Evolutionary conservation across 2,329 filamentous ascomycete genomes (phyloP).

Genomic region (Fusarium coicis): DNA sequence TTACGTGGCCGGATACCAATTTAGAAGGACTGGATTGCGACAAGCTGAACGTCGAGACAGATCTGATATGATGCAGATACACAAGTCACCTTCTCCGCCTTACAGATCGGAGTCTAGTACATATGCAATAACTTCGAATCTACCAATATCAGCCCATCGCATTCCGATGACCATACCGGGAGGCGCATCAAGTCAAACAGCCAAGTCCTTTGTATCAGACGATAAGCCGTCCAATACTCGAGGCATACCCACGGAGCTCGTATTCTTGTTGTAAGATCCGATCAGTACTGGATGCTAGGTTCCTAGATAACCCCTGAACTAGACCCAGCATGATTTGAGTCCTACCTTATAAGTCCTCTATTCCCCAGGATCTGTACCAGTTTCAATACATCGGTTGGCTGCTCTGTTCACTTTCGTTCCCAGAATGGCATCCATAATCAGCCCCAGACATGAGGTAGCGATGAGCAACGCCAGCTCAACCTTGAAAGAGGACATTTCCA

Average conservation of each 20-base stretch:
- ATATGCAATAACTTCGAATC: slow-evolving; percentile 11
- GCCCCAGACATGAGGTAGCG: background rate
- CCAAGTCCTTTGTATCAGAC: background rate
- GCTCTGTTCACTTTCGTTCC: fast-evolving
- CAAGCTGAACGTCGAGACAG: background rate
- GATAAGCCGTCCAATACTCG: too few relatives aligned
- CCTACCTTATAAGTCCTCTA: background rate
- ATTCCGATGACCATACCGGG: background rate
- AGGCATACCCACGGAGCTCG: background rate
- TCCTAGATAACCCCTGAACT: fast-evolving
- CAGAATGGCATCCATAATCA: slow-evolving; percentile 2
- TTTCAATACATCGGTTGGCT: fast-evolving
- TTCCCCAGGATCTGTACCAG: background rate
- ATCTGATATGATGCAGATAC: background rate
- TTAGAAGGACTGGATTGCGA: too few relatives aligned
- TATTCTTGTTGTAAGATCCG: slow-evolving; percentile 10
- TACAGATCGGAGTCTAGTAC: slow-evolving; percentile 42
- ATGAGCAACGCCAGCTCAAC: slow-evolving; percentile 6
- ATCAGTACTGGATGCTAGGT: background rate
- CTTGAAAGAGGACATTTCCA: background rate
- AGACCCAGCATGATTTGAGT: background rate
- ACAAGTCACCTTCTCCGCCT: background rate
- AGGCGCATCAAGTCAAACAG: background rate
- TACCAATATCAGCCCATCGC: slow-evolving; percentile 22
- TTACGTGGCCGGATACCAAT: background rate